Percentiles rank a stretch among this genome's conserved stretches.
Conservation (phyloP, 768 basidiomycete genomes). For the Termitomyces sp. region DNA sequence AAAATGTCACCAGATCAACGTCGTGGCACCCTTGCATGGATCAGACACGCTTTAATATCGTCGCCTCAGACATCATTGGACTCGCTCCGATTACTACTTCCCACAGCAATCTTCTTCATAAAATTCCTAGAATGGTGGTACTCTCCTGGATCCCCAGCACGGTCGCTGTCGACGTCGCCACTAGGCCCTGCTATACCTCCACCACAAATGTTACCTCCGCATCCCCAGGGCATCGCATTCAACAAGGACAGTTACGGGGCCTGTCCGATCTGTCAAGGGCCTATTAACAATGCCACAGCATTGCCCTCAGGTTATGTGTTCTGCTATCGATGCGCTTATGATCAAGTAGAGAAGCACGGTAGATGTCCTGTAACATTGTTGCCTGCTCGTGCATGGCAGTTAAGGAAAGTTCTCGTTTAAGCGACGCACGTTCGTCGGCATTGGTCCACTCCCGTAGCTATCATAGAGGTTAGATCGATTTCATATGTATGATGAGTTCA, state of each 20-base stretch:
- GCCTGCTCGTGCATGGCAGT: constrained; percentile 69
- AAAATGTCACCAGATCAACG: constrained; percentile 21
- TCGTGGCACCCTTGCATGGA: constrained; percentile 32
- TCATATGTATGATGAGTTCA: constrained; percentile 4
- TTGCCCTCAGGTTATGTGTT: constrained; percentile 92
- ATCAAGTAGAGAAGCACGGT: constrained; percentile 70
- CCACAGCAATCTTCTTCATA: constrained; percentile 89
- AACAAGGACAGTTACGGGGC: constrained; percentile 65
- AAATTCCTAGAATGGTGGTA: constrained; percentile 99
- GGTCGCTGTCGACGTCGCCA: constrained; percentile 56
- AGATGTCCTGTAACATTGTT: constrained; percentile 86
- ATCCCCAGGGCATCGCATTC: constrained; percentile 66
- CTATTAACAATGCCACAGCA: constrained; percentile 82
- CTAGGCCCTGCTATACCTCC: constrained; percentile 72
- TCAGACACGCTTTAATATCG: constrained; percentile 42
- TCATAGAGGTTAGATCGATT: constrained; percentile 15
- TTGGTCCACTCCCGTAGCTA: constrained; percentile 6
- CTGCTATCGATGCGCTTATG: constrained; percentile 88
- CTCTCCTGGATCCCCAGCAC: constrained; percentile 84
- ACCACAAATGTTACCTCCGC: constrained; percentile 68
- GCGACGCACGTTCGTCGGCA: constrained; percentile 44
- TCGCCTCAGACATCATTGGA: constrained; percentile 68
- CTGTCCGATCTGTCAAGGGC: constrained; percentile 75
- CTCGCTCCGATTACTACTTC: constrained; percentile 73
- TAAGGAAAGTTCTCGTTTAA: constrained; percentile 83